Evolutionary conservation across 1,284 basidiomycete species (phyloP).

Genomic region (Naganishia albida): DNA sequence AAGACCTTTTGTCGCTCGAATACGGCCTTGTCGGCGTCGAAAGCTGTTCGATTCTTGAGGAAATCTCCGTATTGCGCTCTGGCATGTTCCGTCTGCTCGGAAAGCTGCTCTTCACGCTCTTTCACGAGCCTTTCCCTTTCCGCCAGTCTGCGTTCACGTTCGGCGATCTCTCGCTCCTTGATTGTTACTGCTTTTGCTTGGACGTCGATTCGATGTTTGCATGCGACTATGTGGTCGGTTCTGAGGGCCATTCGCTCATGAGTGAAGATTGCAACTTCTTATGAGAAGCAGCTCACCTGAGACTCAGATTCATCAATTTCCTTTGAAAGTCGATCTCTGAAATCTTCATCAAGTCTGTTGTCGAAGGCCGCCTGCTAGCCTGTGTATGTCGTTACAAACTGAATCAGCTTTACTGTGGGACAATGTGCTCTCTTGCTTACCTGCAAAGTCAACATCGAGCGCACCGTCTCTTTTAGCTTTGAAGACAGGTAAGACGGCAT

Average conservation of each 20-base stretch:
- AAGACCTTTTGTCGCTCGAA: constrained; percentile 13
- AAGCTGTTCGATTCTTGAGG: constrained; percentile 5
- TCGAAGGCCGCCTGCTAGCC: constrained; percentile 49
- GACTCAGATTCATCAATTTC: constrained; percentile 17
- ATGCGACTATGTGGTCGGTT: constrained; percentile 12
- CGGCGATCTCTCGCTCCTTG: constrained; percentile 17
- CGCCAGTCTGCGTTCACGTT: constrained; percentile 26
- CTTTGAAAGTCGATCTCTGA: constrained; percentile 43
- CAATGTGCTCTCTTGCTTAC: constrained; percentile 36
- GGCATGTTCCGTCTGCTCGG: constrained; percentile 1
- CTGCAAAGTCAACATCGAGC: constrained; percentile 50
- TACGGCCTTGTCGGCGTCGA: constrained; percentile 13
- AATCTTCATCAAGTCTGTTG: constrained; percentile 51
- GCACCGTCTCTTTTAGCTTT: constrained; percentile 45
- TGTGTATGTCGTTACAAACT: constrained; percentile 28
- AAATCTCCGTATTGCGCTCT: constrained; percentile 16
- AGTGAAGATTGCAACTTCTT: no score
- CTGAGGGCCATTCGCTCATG: no score
- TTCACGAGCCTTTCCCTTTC: constrained; percentile 26
- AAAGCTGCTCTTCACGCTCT: constrained; percentile 17
- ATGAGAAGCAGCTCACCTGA: constrained; percentile 9
- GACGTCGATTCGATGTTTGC: constrained; percentile 7
- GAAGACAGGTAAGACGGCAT: constrained; percentile 47
- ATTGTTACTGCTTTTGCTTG: constrained; percentile 5
- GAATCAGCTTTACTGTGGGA: constrained; percentile 12